phyloP scores from a whole-genome alignment of 495 filamentous ascomycete genomes.

The Melanomma pulvis-pyrius region DNA sequence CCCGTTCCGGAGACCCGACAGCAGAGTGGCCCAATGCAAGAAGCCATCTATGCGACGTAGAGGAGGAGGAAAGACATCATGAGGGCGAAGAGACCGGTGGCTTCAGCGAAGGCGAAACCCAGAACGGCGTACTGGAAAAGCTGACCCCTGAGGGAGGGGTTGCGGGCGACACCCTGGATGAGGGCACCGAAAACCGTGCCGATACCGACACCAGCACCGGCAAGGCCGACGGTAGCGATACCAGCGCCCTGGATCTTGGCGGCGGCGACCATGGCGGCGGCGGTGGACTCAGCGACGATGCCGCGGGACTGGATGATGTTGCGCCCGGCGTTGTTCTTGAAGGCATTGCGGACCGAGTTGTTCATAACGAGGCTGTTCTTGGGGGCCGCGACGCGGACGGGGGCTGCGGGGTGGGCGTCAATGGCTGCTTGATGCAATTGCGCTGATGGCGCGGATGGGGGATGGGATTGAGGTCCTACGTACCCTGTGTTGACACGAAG shows the following conservation, averaged over 20 bases:
- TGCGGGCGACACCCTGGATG: constrained; percentile 81
- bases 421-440: constrained; percentile 27
- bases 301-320: constrained; percentile 39
- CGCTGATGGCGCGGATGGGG: constrained; percentile 7
- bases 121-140: constrained; percentile 93
- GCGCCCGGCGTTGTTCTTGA: constrained; percentile 38
- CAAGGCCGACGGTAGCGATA: constrained; percentile 83
- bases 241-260: constrained; percentile 88
- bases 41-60: constrained; percentile 37
- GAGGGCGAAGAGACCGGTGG: constrained; percentile 90
- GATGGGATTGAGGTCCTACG: constrained; percentile 13
- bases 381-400: constrained; percentile 15
- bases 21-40: constrained; percentile 22
- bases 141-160: constrained; percentile 86
- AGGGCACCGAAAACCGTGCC: constrained; percentile 88
- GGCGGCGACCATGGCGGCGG: constrained; percentile 75
- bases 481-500: constrained; percentile 36
- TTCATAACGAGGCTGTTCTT: constrained; percentile 38
- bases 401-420: constrained; percentile 18
- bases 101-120: constrained; percentile 91
- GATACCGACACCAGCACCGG: constrained; percentile 90
- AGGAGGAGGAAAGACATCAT: constrained; percentile 68
- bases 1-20: constrained; percentile 20
- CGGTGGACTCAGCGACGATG: constrained; percentile 41
- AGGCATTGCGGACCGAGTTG: constrained; percentile 36